Base-by-base conservation (phyloP, 176 grass and related monocot species). In the Phoenix roebelenii region DNA sequence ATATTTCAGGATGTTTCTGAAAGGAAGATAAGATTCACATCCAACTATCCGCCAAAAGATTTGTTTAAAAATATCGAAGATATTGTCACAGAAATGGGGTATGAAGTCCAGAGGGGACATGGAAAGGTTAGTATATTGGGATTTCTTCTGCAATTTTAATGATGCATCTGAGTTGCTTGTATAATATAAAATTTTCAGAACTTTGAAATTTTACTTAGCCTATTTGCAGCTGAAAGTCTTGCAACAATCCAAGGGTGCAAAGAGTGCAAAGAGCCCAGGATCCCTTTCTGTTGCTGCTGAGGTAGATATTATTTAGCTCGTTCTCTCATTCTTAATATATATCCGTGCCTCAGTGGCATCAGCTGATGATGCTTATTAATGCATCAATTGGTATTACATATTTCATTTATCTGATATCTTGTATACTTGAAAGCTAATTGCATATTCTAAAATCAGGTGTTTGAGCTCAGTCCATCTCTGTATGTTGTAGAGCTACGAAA, bases 21-120 rank as follows among this genome's bases (percentile, higher is more conserved):
- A 80, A 98, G 93, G 63, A 98, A 79, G 55, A 57, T 85, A 51
- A 88, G 79, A 85, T 98, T 98, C 79, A 83, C 82, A 29, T 92
- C 88, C 15, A 80, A 81, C n/a, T 52, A 81, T 74, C 82, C 88
- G 54, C 87, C 94, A 20, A 69, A 54, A 49, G 89, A 81, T 80
- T 72, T 98, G 72, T 98, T 81, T 63, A 82, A 93, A 55, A 98
- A 84, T 74, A 85, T 93, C 30, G 84, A 83, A 68, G 73, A 50
- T 58, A 89, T 81, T 54, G 82, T 61, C 64, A 78, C 79, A 80
- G 58, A 71, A 66, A 85, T 92, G 85, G 87, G 81, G n/a, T 85
- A 92, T 64, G 74, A 92, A 59, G 82, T 85, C 54, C 74, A 83
- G 15, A 90, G 75, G 32, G 66, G 68, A 65, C 81, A 80, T 52